phyloP scores from a whole-genome alignment of 352 stramenopile species.

The Globisporangium paroecandrum region DNA sequence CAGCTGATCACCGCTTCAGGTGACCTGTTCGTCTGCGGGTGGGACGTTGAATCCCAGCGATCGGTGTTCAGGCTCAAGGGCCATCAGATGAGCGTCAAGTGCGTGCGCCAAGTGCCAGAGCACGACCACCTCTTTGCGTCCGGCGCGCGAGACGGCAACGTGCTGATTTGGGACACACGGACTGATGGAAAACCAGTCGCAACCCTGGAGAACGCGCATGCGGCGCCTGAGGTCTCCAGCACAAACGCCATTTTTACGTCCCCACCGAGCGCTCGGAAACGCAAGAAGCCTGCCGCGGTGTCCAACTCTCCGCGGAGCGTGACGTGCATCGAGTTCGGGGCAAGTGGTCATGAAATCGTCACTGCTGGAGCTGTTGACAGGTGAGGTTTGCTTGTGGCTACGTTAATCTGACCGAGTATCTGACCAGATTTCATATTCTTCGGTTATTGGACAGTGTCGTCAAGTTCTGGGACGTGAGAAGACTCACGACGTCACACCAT shows the following conservation, averaged over 20 bases:
- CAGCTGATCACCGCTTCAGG: conserved; percentile 58
- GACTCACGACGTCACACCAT: conserved; percentile 21
- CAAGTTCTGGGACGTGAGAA: conserved; percentile 70
- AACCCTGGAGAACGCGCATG: conserved; percentile 38
- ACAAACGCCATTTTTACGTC: conserved; percentile 27
- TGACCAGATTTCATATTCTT: not conserved
- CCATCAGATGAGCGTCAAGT: conserved; percentile 77
- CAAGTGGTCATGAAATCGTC: conserved; percentile 37
- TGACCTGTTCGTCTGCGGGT: conserved; percentile 47
- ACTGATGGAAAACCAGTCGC: conserved; percentile 23
- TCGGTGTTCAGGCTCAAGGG: conserved; percentile 34
- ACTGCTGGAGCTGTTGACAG: conserved; percentile 58
- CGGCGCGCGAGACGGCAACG: conserved; percentile 53
- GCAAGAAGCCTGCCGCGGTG: conserved; percentile 13
- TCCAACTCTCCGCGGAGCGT: conserved; percentile 45
- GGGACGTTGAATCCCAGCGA: conserved; percentile 46
- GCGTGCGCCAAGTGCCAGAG: conserved; percentile 46
- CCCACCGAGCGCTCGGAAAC: conserved; percentile 29
- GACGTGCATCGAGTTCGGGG: conserved; percentile 66
- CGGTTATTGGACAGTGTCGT: conserved; percentile 26
- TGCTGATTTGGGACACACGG: conserved; percentile 60
- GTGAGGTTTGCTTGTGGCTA: conserved; percentile 6
- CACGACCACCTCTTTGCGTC: conserved; percentile 45
- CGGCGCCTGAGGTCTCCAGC: conserved; percentile 17
- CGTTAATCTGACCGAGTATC: not conserved